Conservation (phyloP, 75 land plant genomes). For the Pinus albicaulis region DNA sequence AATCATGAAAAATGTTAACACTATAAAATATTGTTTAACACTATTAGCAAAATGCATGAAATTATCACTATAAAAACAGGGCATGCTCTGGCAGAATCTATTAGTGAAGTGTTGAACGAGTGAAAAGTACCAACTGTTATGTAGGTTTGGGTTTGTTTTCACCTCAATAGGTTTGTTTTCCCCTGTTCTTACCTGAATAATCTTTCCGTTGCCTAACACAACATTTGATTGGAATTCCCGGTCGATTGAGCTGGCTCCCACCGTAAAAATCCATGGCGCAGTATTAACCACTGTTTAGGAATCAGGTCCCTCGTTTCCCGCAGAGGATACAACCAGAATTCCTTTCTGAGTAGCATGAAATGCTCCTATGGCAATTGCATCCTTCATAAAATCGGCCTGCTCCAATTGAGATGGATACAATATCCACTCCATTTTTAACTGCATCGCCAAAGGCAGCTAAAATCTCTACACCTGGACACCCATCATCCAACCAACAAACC, state of each 20-base stretch:
- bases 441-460: conserved; percentile 64
- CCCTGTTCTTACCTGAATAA: too few species aligned
- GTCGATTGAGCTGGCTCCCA: conserved; percentile 40
- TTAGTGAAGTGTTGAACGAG: too few species aligned
- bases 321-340: conserved; percentile 22
- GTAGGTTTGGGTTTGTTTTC: too few species aligned
- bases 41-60: too few species aligned
- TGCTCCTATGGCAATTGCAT: conserved; percentile 26
- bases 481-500: conserved; percentile 36
- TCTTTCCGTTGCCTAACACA: too few species aligned
- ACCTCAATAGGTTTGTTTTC: too few species aligned
- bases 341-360: conserved; percentile 27
- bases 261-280: conserved; percentile 38
- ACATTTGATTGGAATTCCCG: conserved; percentile 15
- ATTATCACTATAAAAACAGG: too few species aligned
- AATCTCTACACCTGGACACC: conserved; percentile 41
- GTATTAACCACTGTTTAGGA: conserved; percentile 16
- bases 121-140: too few species aligned
- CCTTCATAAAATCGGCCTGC: conserved; percentile 30
- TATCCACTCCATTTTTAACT: conserved; percentile 48
- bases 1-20: too few species aligned
- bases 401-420: conserved; percentile 65
- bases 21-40: too few species aligned
- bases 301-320: conserved; percentile 42
- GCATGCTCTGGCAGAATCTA: too few species aligned